These are phyloP conservation scores for Magnusiomyces magnusii DNA, from an alignment of 1,139 yeast species.

Conservation along the genomic window DNA sequence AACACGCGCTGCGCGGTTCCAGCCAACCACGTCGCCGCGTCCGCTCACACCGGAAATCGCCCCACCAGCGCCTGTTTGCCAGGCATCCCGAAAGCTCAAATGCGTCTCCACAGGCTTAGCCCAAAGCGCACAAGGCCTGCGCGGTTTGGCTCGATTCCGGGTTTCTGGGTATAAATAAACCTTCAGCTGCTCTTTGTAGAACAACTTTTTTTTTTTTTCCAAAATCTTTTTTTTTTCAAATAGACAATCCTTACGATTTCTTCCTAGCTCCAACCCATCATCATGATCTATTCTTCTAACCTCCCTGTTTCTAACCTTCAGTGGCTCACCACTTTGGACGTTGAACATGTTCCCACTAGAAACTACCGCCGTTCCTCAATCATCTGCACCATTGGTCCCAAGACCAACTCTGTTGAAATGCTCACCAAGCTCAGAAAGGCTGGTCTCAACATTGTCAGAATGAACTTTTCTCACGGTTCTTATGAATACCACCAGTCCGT, in stretches of 20 bases:
- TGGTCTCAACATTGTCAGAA: slow-evolving; percentile 94
- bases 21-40: too few species aligned
- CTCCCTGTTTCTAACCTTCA: slow-evolving; percentile 39
- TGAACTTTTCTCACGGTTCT: slow-evolving; percentile 98
- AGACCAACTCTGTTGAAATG: slow-evolving; percentile 83
- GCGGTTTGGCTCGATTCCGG: too few species aligned
- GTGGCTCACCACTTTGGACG: slow-evolving; percentile 84
- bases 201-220: neutral
- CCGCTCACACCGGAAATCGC: too few species aligned
- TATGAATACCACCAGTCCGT: slow-evolving; percentile 96
- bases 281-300: slow-evolving; percentile 28
- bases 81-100: too few species aligned
- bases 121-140: too few species aligned
- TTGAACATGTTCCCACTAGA: slow-evolving; percentile 70
- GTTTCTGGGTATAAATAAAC: too few species aligned
- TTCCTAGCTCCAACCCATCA: neutral
- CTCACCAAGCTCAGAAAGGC: slow-evolving; percentile 88
- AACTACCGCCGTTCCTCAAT: slow-evolving; percentile 91
- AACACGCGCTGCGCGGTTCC: too few species aligned
- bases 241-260: neutral
- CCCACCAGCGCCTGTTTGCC: too few species aligned
- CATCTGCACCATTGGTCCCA: slow-evolving; percentile 98
- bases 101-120: too few species aligned
- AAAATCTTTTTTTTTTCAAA: neutral
- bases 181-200: neutral